Conservation (phyloP, 176 grass and related monocot genomes). For the Otatea glauca region DNA sequence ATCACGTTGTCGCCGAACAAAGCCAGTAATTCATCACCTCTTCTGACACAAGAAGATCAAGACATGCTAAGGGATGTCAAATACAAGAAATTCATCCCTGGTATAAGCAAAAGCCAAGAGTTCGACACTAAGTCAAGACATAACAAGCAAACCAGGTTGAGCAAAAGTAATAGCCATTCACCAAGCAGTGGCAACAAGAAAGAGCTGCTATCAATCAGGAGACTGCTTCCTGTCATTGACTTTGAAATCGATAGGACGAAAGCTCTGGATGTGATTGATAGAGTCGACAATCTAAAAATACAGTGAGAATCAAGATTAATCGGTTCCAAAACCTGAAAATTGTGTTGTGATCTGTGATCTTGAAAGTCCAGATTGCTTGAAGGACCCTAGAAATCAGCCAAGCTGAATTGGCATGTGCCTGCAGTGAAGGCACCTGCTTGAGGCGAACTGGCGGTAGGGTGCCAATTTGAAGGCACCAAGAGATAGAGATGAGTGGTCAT, state of each 20-base stretch:
- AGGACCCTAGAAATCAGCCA: conserved; percentile 8
- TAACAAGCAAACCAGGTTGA: conserved; percentile 70
- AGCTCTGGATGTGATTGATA: conserved; percentile 88
- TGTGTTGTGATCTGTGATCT: conserved; percentile 26
- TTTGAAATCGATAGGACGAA: conserved; percentile 81
- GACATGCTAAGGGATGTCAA: conserved; percentile 91
- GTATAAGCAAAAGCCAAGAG: conserved; percentile 97
- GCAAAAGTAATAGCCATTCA: conserved; percentile 95
- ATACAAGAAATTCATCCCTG: conserved; percentile 80
- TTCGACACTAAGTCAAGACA: conserved; percentile 65
- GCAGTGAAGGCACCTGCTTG: conserved; percentile 1
- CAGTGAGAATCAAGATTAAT: conserved; percentile 35
- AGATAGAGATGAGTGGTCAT: conserved; percentile 21
- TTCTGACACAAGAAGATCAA: conserved; percentile 88
- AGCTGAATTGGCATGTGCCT: conserved; percentile 8
- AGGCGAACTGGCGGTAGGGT: not conserved
- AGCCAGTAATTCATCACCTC: conserved; percentile 60
- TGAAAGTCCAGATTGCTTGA: conserved; percentile 32
- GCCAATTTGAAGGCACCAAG: conserved; percentile 13
- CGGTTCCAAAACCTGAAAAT: conserved; percentile 20
- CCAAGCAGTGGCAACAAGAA: conserved; percentile 76
- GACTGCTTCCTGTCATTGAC: conserved; percentile 78
- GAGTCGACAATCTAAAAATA: conserved; percentile 78
- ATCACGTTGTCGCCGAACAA: conserved; percentile 50
- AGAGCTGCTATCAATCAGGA: conserved; percentile 67